Evolutionary conservation across 2,329 filamentous ascomycete genomes (phyloP).

Genomic region (Fusarium acutatum): DNA sequence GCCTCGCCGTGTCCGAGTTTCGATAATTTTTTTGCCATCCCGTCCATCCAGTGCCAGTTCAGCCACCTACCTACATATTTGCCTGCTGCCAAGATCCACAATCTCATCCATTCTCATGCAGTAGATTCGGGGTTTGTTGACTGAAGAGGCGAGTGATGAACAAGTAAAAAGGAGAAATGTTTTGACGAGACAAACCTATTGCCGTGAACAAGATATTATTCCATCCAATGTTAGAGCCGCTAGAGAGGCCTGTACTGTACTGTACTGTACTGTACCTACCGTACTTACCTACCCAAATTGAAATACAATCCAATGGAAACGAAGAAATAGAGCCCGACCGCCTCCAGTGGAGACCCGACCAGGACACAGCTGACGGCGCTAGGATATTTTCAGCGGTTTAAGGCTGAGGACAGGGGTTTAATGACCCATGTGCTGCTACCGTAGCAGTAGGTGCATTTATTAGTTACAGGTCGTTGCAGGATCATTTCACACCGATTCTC

Average conservation of each 20-base stretch:
- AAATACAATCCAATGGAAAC: not conserved
- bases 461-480: not conserved
- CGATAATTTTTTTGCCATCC: constrained; percentile 17
- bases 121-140: constrained; percentile 1
- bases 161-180: constrained; percentile 7
- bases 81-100: not conserved
- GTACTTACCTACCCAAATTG: not conserved
- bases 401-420: constrained; percentile 37
- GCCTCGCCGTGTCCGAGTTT: constrained; percentile 20
- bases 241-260: not conserved
- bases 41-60: not conserved
- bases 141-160: constrained; percentile 21
- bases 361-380: constrained; percentile 36
- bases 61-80: constrained; percentile 6
- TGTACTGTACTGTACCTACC: not conserved
- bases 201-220: not conserved
- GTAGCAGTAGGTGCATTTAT: constrained; percentile 1
- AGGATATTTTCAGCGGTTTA: constrained; percentile 34
- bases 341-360: constrained; percentile 15
- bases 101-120: constrained; percentile 23
- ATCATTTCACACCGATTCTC: constrained; percentile 15
- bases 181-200: not conserved
- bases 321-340: constrained; percentile 16
- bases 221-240: not conserved
- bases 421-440: constrained; percentile 7